These are phyloP conservation scores for Stramenopiles sp. DNA, from an alignment of 352 stramenopile genomes.

Conservation along the genomic window DNA sequence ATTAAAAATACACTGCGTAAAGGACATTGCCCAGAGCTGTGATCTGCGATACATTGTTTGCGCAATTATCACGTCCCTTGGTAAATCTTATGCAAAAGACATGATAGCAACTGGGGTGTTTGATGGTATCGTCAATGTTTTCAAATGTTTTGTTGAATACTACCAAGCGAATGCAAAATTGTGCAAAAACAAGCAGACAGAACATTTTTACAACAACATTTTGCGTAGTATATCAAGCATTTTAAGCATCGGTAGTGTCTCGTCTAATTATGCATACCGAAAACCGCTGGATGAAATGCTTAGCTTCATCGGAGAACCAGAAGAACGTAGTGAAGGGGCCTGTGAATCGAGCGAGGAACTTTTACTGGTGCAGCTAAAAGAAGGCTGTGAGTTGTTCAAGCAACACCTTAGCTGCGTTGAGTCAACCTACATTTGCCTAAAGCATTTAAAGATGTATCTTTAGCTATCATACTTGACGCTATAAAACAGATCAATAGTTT, in stretches of 20 bases:
- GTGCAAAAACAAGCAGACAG: neutral
- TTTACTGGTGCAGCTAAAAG: neutral
- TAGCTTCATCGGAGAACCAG: neutral
- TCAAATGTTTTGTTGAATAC: neutral
- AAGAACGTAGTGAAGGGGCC: neutral
- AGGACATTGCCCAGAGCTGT: neutral
- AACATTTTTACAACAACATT: neutral
- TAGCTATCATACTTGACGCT: neutral
- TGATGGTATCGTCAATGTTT: neutral
- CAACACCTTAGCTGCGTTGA: neutral
- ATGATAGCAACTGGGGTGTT: neutral
- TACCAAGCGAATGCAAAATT: neutral
- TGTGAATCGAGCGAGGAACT: neutral
- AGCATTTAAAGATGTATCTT: neutral
- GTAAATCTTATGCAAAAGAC: neutral
- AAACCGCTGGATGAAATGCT: neutral
- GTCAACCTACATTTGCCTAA: neutral
- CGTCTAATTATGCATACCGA: neutral
- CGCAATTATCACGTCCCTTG: neutral
- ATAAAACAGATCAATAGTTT: too few species aligned
- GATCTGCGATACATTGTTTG: neutral
- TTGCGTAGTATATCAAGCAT: neutral
- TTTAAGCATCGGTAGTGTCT: neutral
- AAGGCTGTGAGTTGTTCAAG: neutral
- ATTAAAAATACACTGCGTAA: neutral